Conservation (phyloP, 305 asterid species). For the Solanum chacoense region DNA sequence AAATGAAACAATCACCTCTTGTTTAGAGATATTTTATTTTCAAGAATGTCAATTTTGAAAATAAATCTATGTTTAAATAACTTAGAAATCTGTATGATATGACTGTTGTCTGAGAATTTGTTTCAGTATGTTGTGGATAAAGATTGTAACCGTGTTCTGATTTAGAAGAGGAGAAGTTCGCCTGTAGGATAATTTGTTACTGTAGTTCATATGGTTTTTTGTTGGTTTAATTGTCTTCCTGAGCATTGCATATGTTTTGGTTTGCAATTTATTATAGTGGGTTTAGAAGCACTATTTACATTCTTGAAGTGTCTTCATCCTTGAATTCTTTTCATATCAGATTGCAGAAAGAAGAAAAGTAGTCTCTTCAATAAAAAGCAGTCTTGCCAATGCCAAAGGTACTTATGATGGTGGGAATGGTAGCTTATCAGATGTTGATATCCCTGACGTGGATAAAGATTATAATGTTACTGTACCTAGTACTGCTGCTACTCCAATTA, state of each 20-base stretch:
- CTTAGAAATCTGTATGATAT: background rate
- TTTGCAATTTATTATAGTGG: background rate
- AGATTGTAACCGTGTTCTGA: background rate
- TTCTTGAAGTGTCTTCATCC: background rate
- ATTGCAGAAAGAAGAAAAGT: slow-evolving; percentile 74
- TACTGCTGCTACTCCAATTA: background rate
- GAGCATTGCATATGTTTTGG: background rate
- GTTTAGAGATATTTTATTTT: background rate
- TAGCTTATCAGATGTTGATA: slow-evolving; percentile 15
- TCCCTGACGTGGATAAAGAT: slow-evolving; percentile 13
- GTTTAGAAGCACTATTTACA: background rate
- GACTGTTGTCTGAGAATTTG: background rate
- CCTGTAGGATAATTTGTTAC: background rate
- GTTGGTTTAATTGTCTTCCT: background rate
- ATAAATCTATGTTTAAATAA: background rate
- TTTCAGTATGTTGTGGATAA: background rate
- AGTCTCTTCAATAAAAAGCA: slow-evolving; percentile 59
- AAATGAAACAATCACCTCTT: background rate
- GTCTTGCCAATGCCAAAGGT: slow-evolving; percentile 35
- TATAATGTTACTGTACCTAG: background rate
- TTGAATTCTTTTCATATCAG: slow-evolving; percentile 22
- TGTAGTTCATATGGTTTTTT: background rate
- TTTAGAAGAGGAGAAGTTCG: background rate
- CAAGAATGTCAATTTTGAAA: background rate
- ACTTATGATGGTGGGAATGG: slow-evolving; percentile 18